Percentiles rank a stretch among this genome's conserved stretches.
Conservation (phyloP, 2,329 filamentous ascomycete genomes). For the Exophiala spinifera region DNA sequence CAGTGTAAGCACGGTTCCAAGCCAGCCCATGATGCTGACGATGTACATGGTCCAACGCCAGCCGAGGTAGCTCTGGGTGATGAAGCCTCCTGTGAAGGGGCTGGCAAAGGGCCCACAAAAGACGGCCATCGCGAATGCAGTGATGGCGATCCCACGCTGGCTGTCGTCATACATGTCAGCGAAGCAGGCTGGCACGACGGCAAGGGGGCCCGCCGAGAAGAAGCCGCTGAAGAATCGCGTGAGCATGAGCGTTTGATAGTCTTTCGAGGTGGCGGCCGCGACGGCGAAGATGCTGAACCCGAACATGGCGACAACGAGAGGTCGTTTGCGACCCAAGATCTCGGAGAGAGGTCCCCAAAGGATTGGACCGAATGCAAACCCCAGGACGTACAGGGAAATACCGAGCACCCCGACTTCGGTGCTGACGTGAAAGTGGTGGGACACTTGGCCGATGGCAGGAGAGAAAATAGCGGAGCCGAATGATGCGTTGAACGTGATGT, state of each 20-base stretch:
- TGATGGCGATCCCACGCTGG: conserved; percentile 62
- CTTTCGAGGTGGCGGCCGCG: conserved; percentile 60
- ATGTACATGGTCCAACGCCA: conserved; percentile 69
- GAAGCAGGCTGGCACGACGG: conserved; percentile 65
- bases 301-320: conserved; percentile 61
- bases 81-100: conserved; percentile 59
- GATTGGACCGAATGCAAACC: conserved; percentile 38
- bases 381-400: conserved; percentile 42
- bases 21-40: conserved; percentile 56
- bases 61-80: conserved; percentile 51
- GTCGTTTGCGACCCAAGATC: conserved; percentile 44
- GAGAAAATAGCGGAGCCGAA: conserved; percentile 35
- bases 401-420: conserved; percentile 47
- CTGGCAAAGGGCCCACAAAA: conserved; percentile 43
- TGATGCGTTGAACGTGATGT: conserved; percentile 25
- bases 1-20: conserved; percentile 43
- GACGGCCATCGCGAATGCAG: conserved; percentile 53
- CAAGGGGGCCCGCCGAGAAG: conserved; percentile 55
- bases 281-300: conserved; percentile 63
- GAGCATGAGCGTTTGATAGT: conserved; percentile 64
- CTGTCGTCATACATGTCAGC: conserved; percentile 62
- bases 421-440: conserved; percentile 46
- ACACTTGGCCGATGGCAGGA: conserved; percentile 55
- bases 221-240: conserved; percentile 57
- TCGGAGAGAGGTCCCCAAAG: conserved; percentile 53